Evolutionary conservation across 106 monocot genomes (phyloP).

Genomic region (Dendrobium chrysotoxum): DNA sequence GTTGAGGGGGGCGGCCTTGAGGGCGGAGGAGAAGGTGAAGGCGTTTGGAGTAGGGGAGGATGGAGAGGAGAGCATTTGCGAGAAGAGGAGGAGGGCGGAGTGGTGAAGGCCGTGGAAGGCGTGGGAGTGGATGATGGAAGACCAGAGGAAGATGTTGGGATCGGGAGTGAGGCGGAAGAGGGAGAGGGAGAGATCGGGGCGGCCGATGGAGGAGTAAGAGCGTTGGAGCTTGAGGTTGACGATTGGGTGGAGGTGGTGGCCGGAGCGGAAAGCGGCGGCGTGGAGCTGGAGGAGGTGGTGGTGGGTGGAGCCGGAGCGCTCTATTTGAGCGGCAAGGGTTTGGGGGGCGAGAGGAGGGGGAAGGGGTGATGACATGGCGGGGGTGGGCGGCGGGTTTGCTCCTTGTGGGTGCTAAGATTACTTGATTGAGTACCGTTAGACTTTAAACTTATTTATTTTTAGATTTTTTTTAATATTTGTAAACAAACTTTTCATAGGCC

Average conservation of each 20-base stretch:
- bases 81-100: slow-evolving; percentile 46
- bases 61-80: slow-evolving; percentile 35
- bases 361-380: background rate
- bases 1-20: slow-evolving; percentile 36
- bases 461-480: too few species aligned
- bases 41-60: slow-evolving; percentile 37
- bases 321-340: slow-evolving; percentile 31
- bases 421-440: too few species aligned
- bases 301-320: slow-evolving; percentile 26
- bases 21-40: slow-evolving; percentile 65
- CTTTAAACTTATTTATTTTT: too few species aligned
- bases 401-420: too few species aligned
- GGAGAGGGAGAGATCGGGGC: slow-evolving; percentile 37
- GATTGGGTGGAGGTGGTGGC: slow-evolving; percentile 38
- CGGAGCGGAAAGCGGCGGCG: slow-evolving; percentile 52
- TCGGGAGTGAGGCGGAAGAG: slow-evolving; percentile 51
- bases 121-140: slow-evolving; percentile 65
- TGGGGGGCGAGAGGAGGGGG: slow-evolving; percentile 14
- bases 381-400: too few species aligned
- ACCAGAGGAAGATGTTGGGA: slow-evolving; percentile 63
- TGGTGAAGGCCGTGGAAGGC: slow-evolving; percentile 32
- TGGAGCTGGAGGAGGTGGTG: slow-evolving; percentile 49
- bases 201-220: slow-evolving; percentile 48
- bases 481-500: too few species aligned
- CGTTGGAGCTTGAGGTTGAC: slow-evolving; percentile 84